phyloP scores from a whole-genome alignment of 352 stramenopile species.

The Globisporangium takayamanum region DNA sequence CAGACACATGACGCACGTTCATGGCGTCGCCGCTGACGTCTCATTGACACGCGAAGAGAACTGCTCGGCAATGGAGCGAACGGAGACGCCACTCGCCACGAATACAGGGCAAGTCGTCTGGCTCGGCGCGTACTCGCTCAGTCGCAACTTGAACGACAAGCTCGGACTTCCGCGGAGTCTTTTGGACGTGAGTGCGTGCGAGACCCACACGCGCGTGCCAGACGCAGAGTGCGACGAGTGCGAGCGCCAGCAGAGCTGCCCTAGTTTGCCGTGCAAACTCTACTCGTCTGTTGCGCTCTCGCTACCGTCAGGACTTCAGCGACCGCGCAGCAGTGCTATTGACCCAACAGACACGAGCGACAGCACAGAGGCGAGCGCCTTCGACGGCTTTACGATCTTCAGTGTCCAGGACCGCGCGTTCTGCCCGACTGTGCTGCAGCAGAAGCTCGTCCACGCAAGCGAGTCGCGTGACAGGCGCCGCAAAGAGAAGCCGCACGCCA shows the following conservation, averaged over 20 bases:
- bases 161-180: conserved; percentile 16
- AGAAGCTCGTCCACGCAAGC: not conserved
- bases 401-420: conserved; percentile 12
- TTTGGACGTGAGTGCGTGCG: conserved; percentile 12
- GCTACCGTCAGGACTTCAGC: not conserved
- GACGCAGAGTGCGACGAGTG: conserved; percentile 16
- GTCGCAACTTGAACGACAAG: conserved; percentile 28
- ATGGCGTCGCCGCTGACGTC: not conserved
- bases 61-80: not conserved
- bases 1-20: conserved; percentile 2
- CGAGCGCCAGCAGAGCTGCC: conserved; percentile 19
- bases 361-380: not conserved
- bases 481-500: not conserved
- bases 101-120: conserved; percentile 20
- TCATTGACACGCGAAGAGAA: not conserved
- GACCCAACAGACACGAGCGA: too few relatives aligned
- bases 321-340: too few relatives aligned
- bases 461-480: not conserved
- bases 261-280: conserved; percentile 17
- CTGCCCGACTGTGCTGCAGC: conserved; percentile 5
- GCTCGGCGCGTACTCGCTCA: conserved; percentile 36
- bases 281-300: conserved; percentile 11
- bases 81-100: not conserved
- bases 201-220: conserved; percentile 11
- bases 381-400: conserved; percentile 15